A percentile compares a stretch with the other conserved stretches of the same genome.
Conservation (phyloP, 1,284 basidiomycete species). For the Naganishia albida region DNA sequence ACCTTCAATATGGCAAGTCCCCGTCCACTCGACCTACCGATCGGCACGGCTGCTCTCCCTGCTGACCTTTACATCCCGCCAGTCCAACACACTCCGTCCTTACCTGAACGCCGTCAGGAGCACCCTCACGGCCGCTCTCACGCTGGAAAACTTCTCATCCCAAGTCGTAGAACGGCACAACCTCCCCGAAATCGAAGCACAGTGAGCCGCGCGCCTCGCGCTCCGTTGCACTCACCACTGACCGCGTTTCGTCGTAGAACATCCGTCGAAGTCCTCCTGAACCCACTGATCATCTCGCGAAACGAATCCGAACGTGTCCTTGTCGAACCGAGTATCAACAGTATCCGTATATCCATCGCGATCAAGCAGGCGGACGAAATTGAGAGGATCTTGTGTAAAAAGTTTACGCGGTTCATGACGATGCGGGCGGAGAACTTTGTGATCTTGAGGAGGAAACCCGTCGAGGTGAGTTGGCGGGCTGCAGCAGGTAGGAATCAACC, state of each 20-base stretch:
- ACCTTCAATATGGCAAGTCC: slow-evolving; percentile 3
- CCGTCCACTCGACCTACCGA: not conserved
- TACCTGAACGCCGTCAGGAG: slow-evolving; percentile 95
- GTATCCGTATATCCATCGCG: slow-evolving; percentile 90
- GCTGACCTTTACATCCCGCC: not conserved
- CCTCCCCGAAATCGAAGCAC: slow-evolving; percentile 87
- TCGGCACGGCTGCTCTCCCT: not conserved
- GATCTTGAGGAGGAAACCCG: slow-evolving; percentile 89
- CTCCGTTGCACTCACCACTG: not conserved
- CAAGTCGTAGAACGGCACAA: slow-evolving; percentile 97
- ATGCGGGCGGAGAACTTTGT: slow-evolving; percentile 97
- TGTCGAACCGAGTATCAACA: slow-evolving; percentile 96
- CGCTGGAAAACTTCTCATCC: slow-evolving; percentile 94
- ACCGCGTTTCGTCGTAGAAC: slow-evolving; percentile 58
- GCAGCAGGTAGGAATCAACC: not conserved
- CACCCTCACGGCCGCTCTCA: slow-evolving; percentile 94
- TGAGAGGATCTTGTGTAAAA: slow-evolving; percentile 93
- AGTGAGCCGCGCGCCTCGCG: slow-evolving; percentile 58
- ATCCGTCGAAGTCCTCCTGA: slow-evolving; percentile 90
- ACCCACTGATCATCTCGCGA: slow-evolving; percentile 87
- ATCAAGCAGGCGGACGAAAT: slow-evolving; percentile 99
- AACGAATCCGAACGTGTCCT: slow-evolving; percentile 96
- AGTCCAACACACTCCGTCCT: slow-evolving; percentile 75
- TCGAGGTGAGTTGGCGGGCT: slow-evolving; percentile 63
- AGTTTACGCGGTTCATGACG: slow-evolving; percentile 99